Evolutionary conservation across 139 green algal species (phyloP).

Genomic region (Chlorella sp.): DNA sequence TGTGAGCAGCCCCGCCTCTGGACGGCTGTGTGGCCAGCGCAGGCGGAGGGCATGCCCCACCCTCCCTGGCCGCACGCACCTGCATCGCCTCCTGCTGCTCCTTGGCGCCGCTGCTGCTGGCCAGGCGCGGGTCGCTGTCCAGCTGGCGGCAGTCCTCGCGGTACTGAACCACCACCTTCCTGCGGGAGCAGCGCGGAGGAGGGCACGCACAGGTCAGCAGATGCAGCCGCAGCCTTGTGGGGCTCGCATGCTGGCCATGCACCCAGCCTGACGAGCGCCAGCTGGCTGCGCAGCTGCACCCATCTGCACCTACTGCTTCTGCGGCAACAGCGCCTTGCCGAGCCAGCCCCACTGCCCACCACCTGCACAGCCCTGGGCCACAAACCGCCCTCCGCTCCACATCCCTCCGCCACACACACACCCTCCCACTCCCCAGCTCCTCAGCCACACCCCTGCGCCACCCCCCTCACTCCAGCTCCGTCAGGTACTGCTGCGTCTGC

Average conservation of each 20-base stretch:
- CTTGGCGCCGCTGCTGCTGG: neutral
- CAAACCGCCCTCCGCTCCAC: neutral
- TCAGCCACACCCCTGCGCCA: neutral
- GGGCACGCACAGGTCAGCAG: neutral
- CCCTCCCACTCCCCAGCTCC: neutral
- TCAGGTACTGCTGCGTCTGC: conserved; percentile 50
- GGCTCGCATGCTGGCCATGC: too few relatives aligned
- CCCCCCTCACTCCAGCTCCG: conserved; percentile 49
- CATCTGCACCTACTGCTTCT: too few relatives aligned
- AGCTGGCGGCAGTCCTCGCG: conserved; percentile 52
- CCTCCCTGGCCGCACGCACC: too few relatives aligned
- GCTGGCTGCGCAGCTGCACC: too few relatives aligned
- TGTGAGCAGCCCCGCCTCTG: too few relatives aligned
- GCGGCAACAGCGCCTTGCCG: too few relatives aligned
- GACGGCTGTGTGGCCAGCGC: too few relatives aligned
- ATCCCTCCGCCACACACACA: neutral
- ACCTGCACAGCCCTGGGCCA: neutral
- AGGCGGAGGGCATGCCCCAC: too few relatives aligned
- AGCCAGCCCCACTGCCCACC: neutral
- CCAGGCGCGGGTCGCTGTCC: conserved; percentile 40
- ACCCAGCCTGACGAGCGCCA: neutral
- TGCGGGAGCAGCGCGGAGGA: neutral
- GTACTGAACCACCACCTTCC: conserved; percentile 42
- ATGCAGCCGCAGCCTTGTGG: too few relatives aligned
- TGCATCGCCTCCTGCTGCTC: conserved; percentile 28